These are phyloP conservation scores for Ormosia emarginata DNA, from an alignment of 306 rosid genomes.

Conservation along the genomic window DNA sequence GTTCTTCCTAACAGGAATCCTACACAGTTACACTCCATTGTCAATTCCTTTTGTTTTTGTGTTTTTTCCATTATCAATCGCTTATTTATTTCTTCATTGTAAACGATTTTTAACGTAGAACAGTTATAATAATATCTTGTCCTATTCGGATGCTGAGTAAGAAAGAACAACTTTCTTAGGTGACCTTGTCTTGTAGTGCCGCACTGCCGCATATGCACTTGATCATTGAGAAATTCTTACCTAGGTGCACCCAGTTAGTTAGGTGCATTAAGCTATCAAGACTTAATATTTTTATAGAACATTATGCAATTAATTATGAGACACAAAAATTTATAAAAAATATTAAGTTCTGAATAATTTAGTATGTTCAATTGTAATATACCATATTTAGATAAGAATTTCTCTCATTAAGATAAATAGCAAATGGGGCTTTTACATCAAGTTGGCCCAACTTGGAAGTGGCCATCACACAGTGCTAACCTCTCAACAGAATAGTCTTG, in stretches of 20 bases:
- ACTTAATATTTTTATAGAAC: too few species aligned
- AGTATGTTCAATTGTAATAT: too few species aligned
- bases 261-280: too few species aligned
- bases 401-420: too few species aligned
- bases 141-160: not conserved
- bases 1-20: not conserved
- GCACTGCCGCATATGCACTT: slow-evolving; percentile 20
- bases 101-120: not conserved
- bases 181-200: slow-evolving; percentile 22
- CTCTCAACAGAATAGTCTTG: not conserved
- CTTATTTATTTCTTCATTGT: not conserved
- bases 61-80: not conserved
- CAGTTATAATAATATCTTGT: not conserved
- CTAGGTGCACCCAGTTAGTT: too few species aligned
- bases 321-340: too few species aligned
- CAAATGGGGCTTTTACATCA: slow-evolving; percentile 16
- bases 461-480: not conserved
- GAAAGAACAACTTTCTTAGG: not conserved
- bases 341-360: too few species aligned
- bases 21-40: not conserved
- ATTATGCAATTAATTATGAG: too few species aligned
- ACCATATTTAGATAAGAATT: too few species aligned
- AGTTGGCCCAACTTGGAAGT: slow-evolving; percentile 5
- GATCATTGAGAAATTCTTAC: too few species aligned
- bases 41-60: not conserved